These are phyloP conservation scores for Phaseolus lunatus DNA, from an alignment of 306 rosid species.

Conservation along the genomic window DNA sequence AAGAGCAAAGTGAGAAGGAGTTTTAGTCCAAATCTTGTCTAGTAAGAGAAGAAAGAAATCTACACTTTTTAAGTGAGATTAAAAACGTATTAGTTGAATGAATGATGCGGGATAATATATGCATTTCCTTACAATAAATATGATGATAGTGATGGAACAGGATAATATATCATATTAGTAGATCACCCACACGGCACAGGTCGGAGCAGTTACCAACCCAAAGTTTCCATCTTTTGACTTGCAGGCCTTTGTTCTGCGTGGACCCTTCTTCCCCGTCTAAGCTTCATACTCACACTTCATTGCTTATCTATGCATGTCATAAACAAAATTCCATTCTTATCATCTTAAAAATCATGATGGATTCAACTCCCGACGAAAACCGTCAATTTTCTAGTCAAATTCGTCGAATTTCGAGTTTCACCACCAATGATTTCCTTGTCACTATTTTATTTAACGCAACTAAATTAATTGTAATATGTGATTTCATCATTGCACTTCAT, in stretches of 20 bases:
- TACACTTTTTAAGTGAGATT: too few relatives aligned
- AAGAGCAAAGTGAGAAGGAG: too few relatives aligned
- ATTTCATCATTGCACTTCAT: not conserved
- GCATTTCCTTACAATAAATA: not conserved
- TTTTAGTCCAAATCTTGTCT: too few relatives aligned
- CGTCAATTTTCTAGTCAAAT: not conserved
- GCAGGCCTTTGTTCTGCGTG: conserved; percentile 42
- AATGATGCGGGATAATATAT: not conserved
- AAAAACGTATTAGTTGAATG: too few relatives aligned
- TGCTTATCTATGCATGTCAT: not conserved
- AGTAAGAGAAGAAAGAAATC: too few relatives aligned
- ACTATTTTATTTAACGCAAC: not conserved
- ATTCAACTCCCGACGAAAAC: not conserved
- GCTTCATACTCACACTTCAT: conserved; percentile 30
- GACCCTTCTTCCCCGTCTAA: conserved; percentile 47
- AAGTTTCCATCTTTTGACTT: conserved; percentile 54
- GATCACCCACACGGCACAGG: conserved; percentile 14
- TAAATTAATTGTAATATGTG: not conserved
- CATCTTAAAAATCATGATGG: not conserved
- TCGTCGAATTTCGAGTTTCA: not conserved
- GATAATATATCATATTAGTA: conserved; percentile 6
- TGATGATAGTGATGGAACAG: not conserved
- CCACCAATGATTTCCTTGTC: not conserved
- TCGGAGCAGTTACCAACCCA: conserved; percentile 50
- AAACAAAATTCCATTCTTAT: not conserved